These are phyloP conservation scores for Corylus heterophylla DNA, from an alignment of 306 rosid species.

Conservation along the genomic window DNA sequence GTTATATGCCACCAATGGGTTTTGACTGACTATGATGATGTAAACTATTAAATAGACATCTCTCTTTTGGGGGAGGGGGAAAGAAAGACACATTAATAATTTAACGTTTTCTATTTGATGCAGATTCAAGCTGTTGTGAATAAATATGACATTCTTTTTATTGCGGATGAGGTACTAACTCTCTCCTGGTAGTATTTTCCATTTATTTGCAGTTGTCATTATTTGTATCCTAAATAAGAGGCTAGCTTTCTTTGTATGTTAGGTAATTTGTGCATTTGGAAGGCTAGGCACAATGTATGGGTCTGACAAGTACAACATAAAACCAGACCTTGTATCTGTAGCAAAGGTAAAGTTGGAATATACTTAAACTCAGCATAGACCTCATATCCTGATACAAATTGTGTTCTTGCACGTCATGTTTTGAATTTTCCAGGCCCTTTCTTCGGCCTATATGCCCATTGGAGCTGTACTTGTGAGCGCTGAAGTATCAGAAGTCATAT, in stretches of 20 bases:
- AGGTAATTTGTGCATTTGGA: conserved; percentile 98
- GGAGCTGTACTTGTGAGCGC: conserved; percentile 94
- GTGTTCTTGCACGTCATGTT: conserved; percentile 1
- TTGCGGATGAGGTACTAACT: conserved; percentile 81
- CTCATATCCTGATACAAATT: conserved; percentile 3
- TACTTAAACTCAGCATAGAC: conserved; percentile 3
- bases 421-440: conserved; percentile 70
- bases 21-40: background rate
- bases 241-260: conserved; percentile 25
- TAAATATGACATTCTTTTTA: conserved; percentile 94
- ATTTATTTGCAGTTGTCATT: conserved; percentile 7
- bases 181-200: conserved; percentile 21
- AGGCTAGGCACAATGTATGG: conserved; percentile 93
- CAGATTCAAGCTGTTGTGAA: conserved; percentile 89
- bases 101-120: conserved; percentile 30
- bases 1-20: background rate
- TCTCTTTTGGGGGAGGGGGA: background rate
- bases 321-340: conserved; percentile 87
- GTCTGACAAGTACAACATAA: conserved; percentile 82
- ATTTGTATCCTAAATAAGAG: conserved; percentile 15
- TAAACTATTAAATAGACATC: background rate
- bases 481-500: conserved; percentile 76
- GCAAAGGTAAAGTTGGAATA: conserved; percentile 68
- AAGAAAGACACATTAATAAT: background rate
- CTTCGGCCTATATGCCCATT: conserved; percentile 86